A percentile compares a stretch with the other conserved stretches of the same genome.
Conservation (phyloP, 2,329 filamentous ascomycete species). For the Plectosphaerella cucumerina region DNA sequence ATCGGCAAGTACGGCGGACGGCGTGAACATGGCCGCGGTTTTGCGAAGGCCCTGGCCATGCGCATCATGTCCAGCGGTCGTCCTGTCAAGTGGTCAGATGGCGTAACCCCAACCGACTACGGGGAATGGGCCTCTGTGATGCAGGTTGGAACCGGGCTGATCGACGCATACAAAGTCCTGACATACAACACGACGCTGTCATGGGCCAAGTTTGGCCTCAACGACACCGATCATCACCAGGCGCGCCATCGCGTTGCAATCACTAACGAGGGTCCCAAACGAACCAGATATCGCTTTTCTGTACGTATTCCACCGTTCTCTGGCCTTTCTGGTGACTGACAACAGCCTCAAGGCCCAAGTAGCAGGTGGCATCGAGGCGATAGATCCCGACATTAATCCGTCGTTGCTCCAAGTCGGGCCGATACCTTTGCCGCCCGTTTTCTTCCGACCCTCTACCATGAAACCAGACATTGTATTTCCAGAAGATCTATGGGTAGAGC, state of each 20-base stretch:
- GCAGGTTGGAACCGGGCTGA: slow-evolving; percentile 42
- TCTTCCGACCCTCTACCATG: not conserved
- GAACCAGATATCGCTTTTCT: slow-evolving; percentile 3
- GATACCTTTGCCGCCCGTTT: not conserved
- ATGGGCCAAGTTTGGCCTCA: slow-evolving; percentile 41
- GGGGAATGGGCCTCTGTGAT: slow-evolving; percentile 23
- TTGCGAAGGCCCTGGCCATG: slow-evolving; percentile 17
- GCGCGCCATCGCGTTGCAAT: slow-evolving; percentile 29
- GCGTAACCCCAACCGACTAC: slow-evolving; percentile 12
- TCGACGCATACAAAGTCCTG: slow-evolving; percentile 41
- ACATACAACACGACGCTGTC: slow-evolving; percentile 32
- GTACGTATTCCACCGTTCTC: slow-evolving; percentile 11
- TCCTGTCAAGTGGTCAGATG: slow-evolving; percentile 29
- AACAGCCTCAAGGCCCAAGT: slow-evolving; percentile 35
- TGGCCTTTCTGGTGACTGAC: slow-evolving; percentile 27
- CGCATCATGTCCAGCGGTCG: slow-evolving; percentile 23
- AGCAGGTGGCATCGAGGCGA: slow-evolving; percentile 12
- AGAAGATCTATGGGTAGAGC: slow-evolving; percentile 14
- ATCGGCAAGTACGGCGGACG: slow-evolving; percentile 37
- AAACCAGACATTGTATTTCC: slow-evolving; percentile 5
- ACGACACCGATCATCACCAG: slow-evolving; percentile 41
- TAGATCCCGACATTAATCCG: not conserved
- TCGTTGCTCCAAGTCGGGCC: slow-evolving; percentile 6
- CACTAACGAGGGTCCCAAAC: slow-evolving; percentile 33
- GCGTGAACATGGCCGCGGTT: slow-evolving; percentile 26